phyloP scores from a whole-genome alignment of 768 basidiomycete species.

The Tricholoma sp. region DNA sequence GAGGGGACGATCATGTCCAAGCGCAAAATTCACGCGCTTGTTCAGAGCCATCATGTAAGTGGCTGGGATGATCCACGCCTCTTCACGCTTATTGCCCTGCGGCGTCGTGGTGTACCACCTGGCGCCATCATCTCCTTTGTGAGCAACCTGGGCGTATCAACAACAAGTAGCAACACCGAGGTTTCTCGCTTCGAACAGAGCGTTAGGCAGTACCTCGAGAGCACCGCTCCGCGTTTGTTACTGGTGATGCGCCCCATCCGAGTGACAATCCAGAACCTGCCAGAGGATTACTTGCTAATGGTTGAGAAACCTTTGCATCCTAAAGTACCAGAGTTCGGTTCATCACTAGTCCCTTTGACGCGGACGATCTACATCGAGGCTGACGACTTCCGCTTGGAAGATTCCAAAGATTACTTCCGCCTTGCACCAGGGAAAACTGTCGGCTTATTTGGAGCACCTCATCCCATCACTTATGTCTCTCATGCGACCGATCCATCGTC shows the following conservation, averaged over 20 bases:
- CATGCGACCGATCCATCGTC: conserved; percentile 71
- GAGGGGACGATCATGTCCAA: conserved; percentile 97
- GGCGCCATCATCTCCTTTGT: conserved; percentile 94
- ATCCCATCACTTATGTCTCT: conserved; percentile 90
- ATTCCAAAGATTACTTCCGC: conserved; percentile 94
- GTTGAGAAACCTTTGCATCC: conserved; percentile 93
- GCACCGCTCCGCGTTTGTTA: conserved; percentile 78
- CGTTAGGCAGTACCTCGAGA: conserved; percentile 86
- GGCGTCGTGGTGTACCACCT: conserved; percentile 94
- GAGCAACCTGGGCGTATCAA: conserved; percentile 90
- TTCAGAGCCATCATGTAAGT: conserved; percentile 75
- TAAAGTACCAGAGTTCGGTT: conserved; percentile 85
- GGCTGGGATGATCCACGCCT: conserved; percentile 99
- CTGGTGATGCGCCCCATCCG: conserved; percentile 91
- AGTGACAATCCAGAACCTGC: conserved; percentile 86
- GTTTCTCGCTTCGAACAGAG: conserved; percentile 85
- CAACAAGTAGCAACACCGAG: conserved; percentile 77
- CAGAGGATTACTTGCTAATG: conserved; percentile 77
- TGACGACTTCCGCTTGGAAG: conserved; percentile 88
- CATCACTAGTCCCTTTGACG: conserved; percentile 78
- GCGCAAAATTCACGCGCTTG: conserved; percentile 87
- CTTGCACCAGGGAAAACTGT: conserved; percentile 97
- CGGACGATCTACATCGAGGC: conserved; percentile 87
- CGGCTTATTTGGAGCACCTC: conserved; percentile 89
- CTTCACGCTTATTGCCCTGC: conserved; percentile 93